A percentile compares a stretch with the other conserved stretches of the same genome.
These are phyloP conservation scores for Cyberlindnera euphorbiae DNA, from an alignment of 805 yeast species.

Conservation along the genomic window DNA sequence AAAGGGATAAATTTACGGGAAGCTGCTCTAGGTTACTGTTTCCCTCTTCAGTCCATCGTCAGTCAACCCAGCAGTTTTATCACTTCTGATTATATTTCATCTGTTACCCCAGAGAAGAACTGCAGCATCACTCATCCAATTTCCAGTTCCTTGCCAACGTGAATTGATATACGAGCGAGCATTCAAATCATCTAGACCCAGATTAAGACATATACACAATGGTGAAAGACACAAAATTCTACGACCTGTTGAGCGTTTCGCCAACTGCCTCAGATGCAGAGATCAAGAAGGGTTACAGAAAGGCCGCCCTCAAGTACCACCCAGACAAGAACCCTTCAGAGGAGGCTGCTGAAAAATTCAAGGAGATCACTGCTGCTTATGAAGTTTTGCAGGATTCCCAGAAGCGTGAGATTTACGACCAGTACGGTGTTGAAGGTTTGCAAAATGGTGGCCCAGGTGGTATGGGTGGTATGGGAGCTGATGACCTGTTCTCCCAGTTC, in stretches of 20 bases:
- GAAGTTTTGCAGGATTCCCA: constrained; percentile 84
- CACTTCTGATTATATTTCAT: too few species aligned
- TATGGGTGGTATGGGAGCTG: constrained; percentile 65
- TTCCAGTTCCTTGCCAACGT: too few species aligned
- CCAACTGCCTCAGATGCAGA: constrained; percentile 65
- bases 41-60: too few species aligned
- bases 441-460: constrained; percentile 72
- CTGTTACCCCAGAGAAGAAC: too few species aligned
- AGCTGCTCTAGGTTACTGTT: too few species aligned
- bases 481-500: constrained; percentile 75
- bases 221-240: constrained; percentile 79
- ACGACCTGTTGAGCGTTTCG: constrained; percentile 69
- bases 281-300: constrained; percentile 79
- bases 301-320: constrained; percentile 74
- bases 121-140: too few species aligned
- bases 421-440: constrained; percentile 90
- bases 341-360: constrained; percentile 94
- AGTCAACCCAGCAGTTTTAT: too few species aligned
- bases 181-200: too few species aligned
- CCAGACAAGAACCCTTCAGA: constrained; percentile 81
- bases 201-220: constrained; percentile 35
- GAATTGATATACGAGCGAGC: too few species aligned
- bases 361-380: constrained; percentile 83
- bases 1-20: too few species aligned
- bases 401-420: constrained; percentile 86